Evolutionary conservation across 139 green algal species (phyloP), one percentile per base, ranked within the genome.

Genomic region (Asterochloris sp.): DNA sequence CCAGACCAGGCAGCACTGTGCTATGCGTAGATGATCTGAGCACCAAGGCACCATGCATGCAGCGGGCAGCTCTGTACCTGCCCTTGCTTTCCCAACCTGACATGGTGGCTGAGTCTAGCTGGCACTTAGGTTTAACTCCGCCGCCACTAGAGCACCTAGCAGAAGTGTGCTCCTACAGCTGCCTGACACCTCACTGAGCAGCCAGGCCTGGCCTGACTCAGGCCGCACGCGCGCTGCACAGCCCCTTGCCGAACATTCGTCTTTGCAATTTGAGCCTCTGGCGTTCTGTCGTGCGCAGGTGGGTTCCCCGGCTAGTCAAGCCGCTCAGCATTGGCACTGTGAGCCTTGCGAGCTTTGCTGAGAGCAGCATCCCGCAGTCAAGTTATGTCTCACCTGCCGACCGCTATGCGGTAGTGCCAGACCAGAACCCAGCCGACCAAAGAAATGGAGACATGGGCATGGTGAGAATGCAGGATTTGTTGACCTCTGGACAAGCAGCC

Each of bases 341-440:
- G 54, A 85, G 85, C 47, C 28, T 78, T 14, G 78, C 81, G 9
- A 69, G 28, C 0, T 76, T 94, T 21, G 74, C 71, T 13, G 71
- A 74, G 28, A 88, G 76, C 0, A 84, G 82, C 0, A 47, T 15
- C 9, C 62, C 78, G 27, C 62, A 68, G 24, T 64, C 67, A n/a
- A 85, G 74, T 69, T 89, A 88, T 69, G 74, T 93, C n/a, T 75
- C 89, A 16, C 82, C 86, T 13, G 84, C 85, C 14, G 88, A 91
- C 77, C 82, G 91, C 14, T 92, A 89, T 73, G 89, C 78, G 11
- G 77, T 91, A 11, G 89, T 93, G 27, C 89, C 89, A 14, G 83
- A 91, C 71, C 67, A 79, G 38, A 54, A 54, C 38, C 38, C 38
- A 54, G 38, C 38, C 38, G 38, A 54, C 38, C 38, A 54, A 2